A percentile compares a stretch with the other conserved stretches of the same genome.
phyloP scores from a whole-genome alignment of 2,329 filamentous ascomycete genomes.

The Emmonsiellopsis sp. region DNA sequence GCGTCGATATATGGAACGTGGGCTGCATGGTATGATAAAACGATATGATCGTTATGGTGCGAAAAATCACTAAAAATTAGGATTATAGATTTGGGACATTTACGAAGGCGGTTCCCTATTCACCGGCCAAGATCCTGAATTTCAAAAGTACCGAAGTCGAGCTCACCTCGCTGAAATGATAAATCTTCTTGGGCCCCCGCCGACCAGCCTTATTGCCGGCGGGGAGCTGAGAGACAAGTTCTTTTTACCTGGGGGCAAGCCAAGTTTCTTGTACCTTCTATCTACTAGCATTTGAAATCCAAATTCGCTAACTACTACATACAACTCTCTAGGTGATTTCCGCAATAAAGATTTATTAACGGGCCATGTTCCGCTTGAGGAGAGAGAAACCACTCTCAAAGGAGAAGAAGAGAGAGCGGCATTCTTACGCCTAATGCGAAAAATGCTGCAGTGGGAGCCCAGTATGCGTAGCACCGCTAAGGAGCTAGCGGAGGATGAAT shows the following conservation, averaged over 20 bases:
- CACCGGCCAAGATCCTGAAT: conserved; percentile 29
- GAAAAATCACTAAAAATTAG: conserved; percentile 6
- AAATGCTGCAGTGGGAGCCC: conserved; percentile 30
- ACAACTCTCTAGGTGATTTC: conserved; percentile 19
- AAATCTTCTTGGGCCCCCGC: conserved; percentile 36
- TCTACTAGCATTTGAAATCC: neutral
- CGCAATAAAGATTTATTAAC: conserved; percentile 13
- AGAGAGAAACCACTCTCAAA: conserved; percentile 28
- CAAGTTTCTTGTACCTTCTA: neutral
- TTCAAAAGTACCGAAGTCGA: conserved; percentile 31
- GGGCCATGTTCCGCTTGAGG: conserved; percentile 21
- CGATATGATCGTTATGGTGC: conserved; percentile 4
- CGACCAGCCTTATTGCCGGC: conserved; percentile 23
- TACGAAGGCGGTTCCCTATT: conserved; percentile 41
- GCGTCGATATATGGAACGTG: conserved; percentile 45
- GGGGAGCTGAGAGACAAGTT: conserved; percentile 27
- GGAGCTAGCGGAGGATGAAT: conserved; percentile 21
- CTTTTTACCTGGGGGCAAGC: conserved; percentile 29
- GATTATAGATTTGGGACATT: conserved; percentile 39
- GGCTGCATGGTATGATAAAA: conserved; percentile 38
- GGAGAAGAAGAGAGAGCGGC: conserved; percentile 18
- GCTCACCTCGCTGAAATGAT: conserved; percentile 43
- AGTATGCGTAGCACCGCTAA: conserved; percentile 20
- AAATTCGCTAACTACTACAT: neutral
- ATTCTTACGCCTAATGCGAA: conserved; percentile 25